phyloP scores from a whole-genome alignment of 1,284 basidiomycete species.

The Sphagnurus paluster region DNA sequence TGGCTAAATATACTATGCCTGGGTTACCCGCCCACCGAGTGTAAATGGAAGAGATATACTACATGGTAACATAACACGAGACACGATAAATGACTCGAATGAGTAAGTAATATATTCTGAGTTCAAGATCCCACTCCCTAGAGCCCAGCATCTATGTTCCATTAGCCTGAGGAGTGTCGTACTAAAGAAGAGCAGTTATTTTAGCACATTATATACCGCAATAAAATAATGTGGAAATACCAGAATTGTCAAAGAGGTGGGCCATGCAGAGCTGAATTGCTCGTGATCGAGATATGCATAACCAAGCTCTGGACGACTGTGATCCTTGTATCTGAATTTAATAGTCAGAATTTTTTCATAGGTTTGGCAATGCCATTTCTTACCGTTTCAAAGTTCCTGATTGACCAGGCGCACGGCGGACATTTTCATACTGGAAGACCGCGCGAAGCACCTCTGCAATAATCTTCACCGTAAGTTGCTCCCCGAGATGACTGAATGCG shows the following conservation, averaged over 20 bases:
- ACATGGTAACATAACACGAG: too few species aligned
- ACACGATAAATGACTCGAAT: too few species aligned
- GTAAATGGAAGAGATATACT: too few species aligned
- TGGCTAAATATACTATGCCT: too few species aligned
- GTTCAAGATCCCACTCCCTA: too few species aligned
- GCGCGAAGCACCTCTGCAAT: conserved; percentile 52
- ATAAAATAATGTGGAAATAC: too few species aligned
- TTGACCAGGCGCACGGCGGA: conserved; percentile 55
- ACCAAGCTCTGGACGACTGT: conserved; percentile 30
- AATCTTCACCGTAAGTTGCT: conserved; percentile 55
- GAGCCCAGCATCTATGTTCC: too few species aligned
- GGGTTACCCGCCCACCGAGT: too few species aligned
- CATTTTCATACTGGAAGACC: conserved; percentile 51
- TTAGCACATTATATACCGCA: too few species aligned
- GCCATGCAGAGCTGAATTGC: conserved; percentile 33
- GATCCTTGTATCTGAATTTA: conserved; percentile 32
- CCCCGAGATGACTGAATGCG: conserved; percentile 55
- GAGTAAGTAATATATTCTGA: too few species aligned
- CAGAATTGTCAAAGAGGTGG: conserved; percentile 31
- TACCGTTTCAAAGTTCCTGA: conserved; percentile 48
- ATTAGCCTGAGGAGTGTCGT: conserved; percentile 1
- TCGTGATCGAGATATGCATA: conserved; percentile 32
- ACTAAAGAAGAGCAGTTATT: background rate
- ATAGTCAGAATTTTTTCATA: background rate
- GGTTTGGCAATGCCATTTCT: background rate